Evolutionary conservation across 192 early-diverging fungal species (phyloP).

Genomic region (Coemansia aciculifera): DNA sequence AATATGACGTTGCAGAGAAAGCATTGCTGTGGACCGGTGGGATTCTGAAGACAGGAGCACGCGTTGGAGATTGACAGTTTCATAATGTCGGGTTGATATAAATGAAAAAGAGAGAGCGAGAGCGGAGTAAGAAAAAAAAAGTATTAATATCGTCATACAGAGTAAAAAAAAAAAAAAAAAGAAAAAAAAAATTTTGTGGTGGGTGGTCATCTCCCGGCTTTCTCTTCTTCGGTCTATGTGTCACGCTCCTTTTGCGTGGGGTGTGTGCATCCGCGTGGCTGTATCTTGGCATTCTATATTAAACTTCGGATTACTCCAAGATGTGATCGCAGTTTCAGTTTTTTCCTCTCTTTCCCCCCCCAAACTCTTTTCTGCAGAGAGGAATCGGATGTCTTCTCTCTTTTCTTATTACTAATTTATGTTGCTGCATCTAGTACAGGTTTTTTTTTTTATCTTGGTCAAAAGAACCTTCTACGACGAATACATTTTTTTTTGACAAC

Average conservation of each 20-base stretch:
- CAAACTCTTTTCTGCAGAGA: background rate
- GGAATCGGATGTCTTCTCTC: too few species aligned
- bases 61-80: background rate
- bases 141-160: too few species aligned
- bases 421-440: too few species aligned
- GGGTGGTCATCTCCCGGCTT: background rate
- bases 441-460: too few species aligned
- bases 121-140: background rate
- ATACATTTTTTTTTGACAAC: background rate
- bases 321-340: background rate
- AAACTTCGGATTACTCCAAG: background rate
- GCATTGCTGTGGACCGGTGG: conserved; percentile 28
- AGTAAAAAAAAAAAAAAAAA: too few species aligned
- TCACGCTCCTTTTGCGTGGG: background rate
- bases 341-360: background rate
- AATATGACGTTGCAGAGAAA: conserved; percentile 33
- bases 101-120: background rate
- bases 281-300: conserved; percentile 3
- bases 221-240: background rate
- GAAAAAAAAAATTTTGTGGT: background rate
- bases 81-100: background rate
- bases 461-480: background rate
- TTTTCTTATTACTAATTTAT: too few species aligned
- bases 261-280: conserved; percentile 1
- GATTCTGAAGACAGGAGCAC: background rate